Percentiles rank a stretch among this genome's conserved stretches.
These are phyloP conservation scores for Petrea volubilis DNA, from an alignment of 257 asterid species.

Conservation along the genomic window DNA sequence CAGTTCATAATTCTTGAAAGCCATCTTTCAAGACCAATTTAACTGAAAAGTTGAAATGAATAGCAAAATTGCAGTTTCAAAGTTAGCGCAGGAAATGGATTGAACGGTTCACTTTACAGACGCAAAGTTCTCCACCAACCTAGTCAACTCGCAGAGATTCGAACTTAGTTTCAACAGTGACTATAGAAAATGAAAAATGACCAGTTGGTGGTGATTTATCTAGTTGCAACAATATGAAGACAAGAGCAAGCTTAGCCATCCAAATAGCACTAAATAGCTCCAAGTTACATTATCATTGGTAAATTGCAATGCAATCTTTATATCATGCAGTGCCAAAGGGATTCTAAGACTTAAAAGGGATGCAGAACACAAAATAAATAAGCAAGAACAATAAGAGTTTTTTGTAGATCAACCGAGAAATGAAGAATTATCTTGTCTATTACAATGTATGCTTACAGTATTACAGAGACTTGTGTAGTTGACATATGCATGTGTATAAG, in stretches of 20 bases:
- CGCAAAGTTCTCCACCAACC: too few species aligned
- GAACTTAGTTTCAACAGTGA: neutral
- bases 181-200: neutral
- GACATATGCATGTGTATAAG: neutral
- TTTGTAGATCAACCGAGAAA: neutral
- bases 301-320: neutral
- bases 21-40: neutral
- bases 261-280: neutral
- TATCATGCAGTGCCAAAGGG: neutral
- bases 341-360: neutral
- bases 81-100: neutral
- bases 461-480: neutral
- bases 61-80: neutral
- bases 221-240: too few species aligned
- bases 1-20: neutral
- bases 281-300: neutral
- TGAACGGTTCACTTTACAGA: too few species aligned
- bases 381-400: neutral
- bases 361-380: neutral
- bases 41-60: neutral
- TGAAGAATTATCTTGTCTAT: neutral
- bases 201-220: neutral
- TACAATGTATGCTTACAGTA: neutral
- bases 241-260: too few species aligned
- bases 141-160: neutral